Evolutionary conservation across 2,329 filamentous ascomycete genomes (phyloP).

Genomic region (Aspergillus ustus): DNA sequence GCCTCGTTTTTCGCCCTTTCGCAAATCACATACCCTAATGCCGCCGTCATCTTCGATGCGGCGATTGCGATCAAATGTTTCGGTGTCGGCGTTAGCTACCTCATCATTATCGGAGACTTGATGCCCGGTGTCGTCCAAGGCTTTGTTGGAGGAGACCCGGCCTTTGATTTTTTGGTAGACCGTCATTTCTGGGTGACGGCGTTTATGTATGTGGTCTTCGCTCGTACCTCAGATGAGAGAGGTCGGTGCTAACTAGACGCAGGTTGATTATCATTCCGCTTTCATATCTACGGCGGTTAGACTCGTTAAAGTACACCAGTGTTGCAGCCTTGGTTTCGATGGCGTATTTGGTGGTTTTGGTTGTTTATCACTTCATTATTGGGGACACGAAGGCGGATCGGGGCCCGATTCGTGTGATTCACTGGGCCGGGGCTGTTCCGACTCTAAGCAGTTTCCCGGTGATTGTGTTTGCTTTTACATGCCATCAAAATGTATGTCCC

Average conservation of each 20-base stretch:
- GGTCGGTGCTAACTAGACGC: conserved; percentile 23
- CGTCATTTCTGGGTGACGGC: conserved; percentile 97
- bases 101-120: conserved; percentile 97
- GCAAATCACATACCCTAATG: conserved; percentile 95
- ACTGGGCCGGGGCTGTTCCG: conserved; percentile 78
- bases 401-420: conserved; percentile 74
- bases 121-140: conserved; percentile 94
- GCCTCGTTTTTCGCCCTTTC: conserved; percentile 96
- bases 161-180: conserved; percentile 77
- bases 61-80: conserved; percentile 99
- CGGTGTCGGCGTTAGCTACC: conserved; percentile 93
- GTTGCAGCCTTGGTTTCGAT: conserved; percentile 90
- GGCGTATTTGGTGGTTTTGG: conserved; percentile 88
- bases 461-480: conserved; percentile 98
- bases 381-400: conserved; percentile 76
- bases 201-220: conserved; percentile 69
- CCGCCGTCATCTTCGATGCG: conserved; percentile 90
- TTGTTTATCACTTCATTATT: conserved; percentile 85
- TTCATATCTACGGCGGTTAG: conserved; percentile 86
- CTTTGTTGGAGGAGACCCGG: conserved; percentile 68
- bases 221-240: not conserved
- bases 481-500: conserved; percentile 86
- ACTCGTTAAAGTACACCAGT: conserved; percentile 97
- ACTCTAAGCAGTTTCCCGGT: conserved; percentile 87
- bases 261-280: conserved; percentile 91